Conservation (phyloP, 306 rosid species). For the Citrullus amarus region DNA sequence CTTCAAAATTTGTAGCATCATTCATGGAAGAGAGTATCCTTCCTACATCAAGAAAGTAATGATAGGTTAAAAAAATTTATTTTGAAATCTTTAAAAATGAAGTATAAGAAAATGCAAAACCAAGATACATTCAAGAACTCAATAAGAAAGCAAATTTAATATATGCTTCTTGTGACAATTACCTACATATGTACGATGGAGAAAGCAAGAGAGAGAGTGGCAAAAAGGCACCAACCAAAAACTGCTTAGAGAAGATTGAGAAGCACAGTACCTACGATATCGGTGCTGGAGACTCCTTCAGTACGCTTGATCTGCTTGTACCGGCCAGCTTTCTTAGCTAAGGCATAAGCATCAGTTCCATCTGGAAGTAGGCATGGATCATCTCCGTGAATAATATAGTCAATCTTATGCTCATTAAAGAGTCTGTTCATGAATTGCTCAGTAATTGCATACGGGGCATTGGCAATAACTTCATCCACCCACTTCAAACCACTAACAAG, state of each 20-base stretch:
- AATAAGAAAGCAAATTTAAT: background rate
- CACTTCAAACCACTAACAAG: conserved; percentile 98
- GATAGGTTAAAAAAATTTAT: background rate
- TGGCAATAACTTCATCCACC: conserved; percentile 97
- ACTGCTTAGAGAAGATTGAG: conserved; percentile 15
- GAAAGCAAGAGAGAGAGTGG: background rate
- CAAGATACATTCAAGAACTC: background rate
- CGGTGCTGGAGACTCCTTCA: conserved; percentile 99
- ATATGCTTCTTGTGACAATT: background rate
- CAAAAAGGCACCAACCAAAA: background rate
- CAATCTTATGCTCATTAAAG: conserved; percentile 88
- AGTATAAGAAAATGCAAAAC: conserved; percentile 1
- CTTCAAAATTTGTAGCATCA: conserved; percentile 22
- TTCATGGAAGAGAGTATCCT: conserved; percentile 63
- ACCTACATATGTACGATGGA: background rate
- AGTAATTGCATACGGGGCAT: conserved; percentile 91
- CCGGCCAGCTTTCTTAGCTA: conserved; percentile 93
- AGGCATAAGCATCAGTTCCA: conserved; percentile 97
- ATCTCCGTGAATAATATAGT: conserved; percentile 95
- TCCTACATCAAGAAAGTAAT: conserved; percentile 36
- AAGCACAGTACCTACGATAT: conserved; percentile 81
- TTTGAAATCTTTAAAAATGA: background rate
- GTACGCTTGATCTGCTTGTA: conserved; percentile 98
- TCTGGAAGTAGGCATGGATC: conserved; percentile 99
- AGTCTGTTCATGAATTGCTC: conserved; percentile 84